These are phyloP conservation scores for Alternaria sp. DNA, from an alignment of 2,329 filamentous ascomycete species.

Conservation along the genomic window DNA sequence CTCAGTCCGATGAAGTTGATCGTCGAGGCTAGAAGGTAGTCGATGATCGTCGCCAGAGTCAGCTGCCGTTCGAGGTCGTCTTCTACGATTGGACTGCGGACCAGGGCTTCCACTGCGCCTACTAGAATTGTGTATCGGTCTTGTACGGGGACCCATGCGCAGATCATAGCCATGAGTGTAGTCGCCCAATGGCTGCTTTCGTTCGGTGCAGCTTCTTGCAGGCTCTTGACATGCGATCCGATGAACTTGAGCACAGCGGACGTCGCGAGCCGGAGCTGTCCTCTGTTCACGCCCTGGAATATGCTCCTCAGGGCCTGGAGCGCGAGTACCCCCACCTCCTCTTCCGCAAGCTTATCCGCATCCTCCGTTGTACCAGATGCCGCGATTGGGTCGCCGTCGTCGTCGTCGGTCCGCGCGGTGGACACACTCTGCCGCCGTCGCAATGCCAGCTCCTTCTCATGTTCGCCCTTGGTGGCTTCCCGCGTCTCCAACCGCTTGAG, in stretches of 20 bases:
- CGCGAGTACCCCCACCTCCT: conserved; percentile 84
- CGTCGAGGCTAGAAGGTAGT: conserved; percentile 82
- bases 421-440: conserved; percentile 78
- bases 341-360: conserved; percentile 86
- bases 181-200: conserved; percentile 75
- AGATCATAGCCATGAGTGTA: conserved; percentile 77
- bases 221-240: conserved; percentile 39
- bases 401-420: conserved; percentile 75
- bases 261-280: conserved; percentile 81
- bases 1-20: conserved; percentile 95
- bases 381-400: conserved; percentile 67
- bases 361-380: conserved; percentile 83
- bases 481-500: conserved; percentile 72
- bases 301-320: conserved; percentile 86
- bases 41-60: conserved; percentile 77
- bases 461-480: conserved; percentile 70
- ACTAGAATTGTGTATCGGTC: conserved; percentile 91
- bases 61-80: conserved; percentile 76
- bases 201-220: conserved; percentile 50
- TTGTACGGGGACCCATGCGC: conserved; percentile 90
- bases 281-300: conserved; percentile 79
- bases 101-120: conserved; percentile 77
- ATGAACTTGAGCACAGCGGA: conserved; percentile 77
- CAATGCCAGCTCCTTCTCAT: conserved; percentile 67
- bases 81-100: conserved; percentile 71